Evolutionary conservation across 1,139 yeast species (phyloP).

Genomic region (Komagataea norvegica): DNA sequence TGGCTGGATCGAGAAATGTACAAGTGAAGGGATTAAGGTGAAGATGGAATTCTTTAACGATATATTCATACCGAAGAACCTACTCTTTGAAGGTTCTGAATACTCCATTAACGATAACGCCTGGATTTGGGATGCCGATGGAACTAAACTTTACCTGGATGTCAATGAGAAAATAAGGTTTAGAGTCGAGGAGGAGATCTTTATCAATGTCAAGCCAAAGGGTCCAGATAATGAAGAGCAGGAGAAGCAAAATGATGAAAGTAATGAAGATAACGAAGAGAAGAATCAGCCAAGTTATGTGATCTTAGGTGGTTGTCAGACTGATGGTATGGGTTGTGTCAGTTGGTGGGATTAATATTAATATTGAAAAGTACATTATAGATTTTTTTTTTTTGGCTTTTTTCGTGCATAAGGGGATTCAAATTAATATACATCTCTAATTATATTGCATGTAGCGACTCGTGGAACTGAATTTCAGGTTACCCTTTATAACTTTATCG

Average conservation of each 20-base stretch:
- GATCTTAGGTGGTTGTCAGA: constrained; percentile 84
- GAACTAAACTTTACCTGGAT: constrained; percentile 74
- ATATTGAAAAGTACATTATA: too few relatives aligned
- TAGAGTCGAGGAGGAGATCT: constrained; percentile 83
- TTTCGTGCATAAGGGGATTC: constrained; percentile 3
- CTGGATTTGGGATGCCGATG: constrained; percentile 86
- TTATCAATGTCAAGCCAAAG: constrained; percentile 75
- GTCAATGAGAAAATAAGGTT: constrained; percentile 86
- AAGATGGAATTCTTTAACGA: constrained; percentile 88
- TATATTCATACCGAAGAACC: constrained; percentile 76
- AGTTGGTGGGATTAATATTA: constrained; percentile 83
- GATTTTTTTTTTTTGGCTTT: neutral
- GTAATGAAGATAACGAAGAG: constrained; percentile 25
- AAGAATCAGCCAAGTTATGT: constrained; percentile 60
- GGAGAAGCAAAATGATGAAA: constrained; percentile 31
- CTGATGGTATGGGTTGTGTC: constrained; percentile 93
- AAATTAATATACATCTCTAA: constrained; percentile 29
- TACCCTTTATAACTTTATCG: constrained; percentile 96
- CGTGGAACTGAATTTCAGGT: constrained; percentile 94
- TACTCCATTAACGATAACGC: constrained; percentile 77
- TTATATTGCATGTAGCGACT: constrained; percentile 98
- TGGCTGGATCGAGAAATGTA: constrained; percentile 90
- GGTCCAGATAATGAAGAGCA: constrained; percentile 51
- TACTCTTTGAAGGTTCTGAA: constrained; percentile 73
- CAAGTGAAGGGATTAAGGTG: constrained; percentile 74